Percentiles rank a stretch among this genome's conserved stretches.
phyloP scores from a whole-genome alignment of 1,284 basidiomycete genomes.

The Cryptococcus wingfieldii region DNA sequence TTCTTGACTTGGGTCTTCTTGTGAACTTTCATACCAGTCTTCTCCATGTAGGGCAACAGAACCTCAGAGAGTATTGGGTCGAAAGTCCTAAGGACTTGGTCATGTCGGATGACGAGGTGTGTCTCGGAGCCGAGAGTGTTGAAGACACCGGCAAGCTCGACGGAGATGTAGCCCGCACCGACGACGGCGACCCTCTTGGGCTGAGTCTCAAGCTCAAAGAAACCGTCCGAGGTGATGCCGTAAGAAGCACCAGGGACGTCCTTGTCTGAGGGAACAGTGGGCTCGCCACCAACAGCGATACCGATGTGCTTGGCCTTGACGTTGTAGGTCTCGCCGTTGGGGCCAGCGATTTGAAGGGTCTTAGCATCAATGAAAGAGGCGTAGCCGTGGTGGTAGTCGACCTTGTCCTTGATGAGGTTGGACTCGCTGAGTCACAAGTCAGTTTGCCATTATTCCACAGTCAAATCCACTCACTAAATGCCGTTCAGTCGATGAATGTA shows the following conservation, averaged over 20 bases:
- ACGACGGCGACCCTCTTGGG: conserved; percentile 91
- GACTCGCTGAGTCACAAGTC: conserved; percentile 51
- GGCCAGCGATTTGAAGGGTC: conserved; percentile 63
- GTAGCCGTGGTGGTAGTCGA: conserved; percentile 81
- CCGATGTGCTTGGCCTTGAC: conserved; percentile 71
- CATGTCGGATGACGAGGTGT: conserved; percentile 83
- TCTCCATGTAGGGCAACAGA: conserved; percentile 89
- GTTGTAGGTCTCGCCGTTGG: conserved; percentile 61
- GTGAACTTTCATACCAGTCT: conserved; percentile 85
- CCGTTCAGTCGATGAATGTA: conserved; percentile 88
- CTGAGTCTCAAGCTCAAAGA: conserved; percentile 86
- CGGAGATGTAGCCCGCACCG: conserved; percentile 95
- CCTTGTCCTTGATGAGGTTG: conserved; percentile 82
- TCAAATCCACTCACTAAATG: conserved; percentile 61
- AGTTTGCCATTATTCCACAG: conserved; percentile 1
- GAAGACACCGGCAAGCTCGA: conserved; percentile 87
- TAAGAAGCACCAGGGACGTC: conserved; percentile 82
- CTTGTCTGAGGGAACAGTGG: conserved; percentile 73
- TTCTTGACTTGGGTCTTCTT: conserved; percentile 69
- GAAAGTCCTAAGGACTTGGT: conserved; percentile 87
- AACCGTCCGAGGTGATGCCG: conserved; percentile 91
- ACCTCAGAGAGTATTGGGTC: conserved; percentile 82
- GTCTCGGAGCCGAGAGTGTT: conserved; percentile 84
- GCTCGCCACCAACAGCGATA: conserved; percentile 82
- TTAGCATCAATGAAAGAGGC: conserved; percentile 66